Conservation (phyloP, 1,284 basidiomycete species). For the Volvariella volvacea region DNA sequence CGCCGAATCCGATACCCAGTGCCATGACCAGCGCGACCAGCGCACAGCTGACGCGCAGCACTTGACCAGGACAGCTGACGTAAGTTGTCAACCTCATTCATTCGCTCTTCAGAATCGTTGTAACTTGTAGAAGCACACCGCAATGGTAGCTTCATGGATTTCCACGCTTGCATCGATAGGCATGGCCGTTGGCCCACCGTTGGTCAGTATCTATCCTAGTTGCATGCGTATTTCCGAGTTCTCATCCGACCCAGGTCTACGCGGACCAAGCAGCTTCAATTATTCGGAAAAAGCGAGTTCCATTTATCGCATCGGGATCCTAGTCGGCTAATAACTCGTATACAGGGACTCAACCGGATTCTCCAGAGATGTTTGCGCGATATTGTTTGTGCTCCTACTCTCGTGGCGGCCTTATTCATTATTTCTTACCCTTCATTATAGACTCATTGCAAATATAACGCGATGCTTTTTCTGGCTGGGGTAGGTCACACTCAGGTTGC, state of each 20-base stretch:
- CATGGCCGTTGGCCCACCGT: constrained; percentile 69
- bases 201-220: constrained; percentile 31
- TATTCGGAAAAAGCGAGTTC: constrained; percentile 54
- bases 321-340: constrained; percentile 11
- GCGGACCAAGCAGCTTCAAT: constrained; percentile 74
- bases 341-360: constrained; percentile 78
- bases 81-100: too few species aligned
- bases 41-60: too few species aligned
- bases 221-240: constrained; percentile 4
- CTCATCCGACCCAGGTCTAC: constrained; percentile 43
- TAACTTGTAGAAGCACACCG: too few species aligned
- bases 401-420: constrained; percentile 6
- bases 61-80: too few species aligned
- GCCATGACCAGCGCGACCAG: too few species aligned
- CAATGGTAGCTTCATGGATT: constrained; percentile 35
- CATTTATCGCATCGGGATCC: not conserved
- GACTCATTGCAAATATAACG: constrained; percentile 75
- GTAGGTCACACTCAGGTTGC: constrained; percentile 13
- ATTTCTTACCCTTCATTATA: constrained; percentile 20
- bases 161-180: constrained; percentile 54
- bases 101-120: too few species aligned
- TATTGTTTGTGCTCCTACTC: constrained; percentile 42
- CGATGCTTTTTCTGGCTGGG: constrained; percentile 88
- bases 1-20: too few species aligned
- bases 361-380: constrained; percentile 76